Evolutionary conservation across 2,329 filamentous ascomycete genomes (phyloP), one percentile per base, ranked within the genome.

Genomic region (Alternaria longipes): DNA sequence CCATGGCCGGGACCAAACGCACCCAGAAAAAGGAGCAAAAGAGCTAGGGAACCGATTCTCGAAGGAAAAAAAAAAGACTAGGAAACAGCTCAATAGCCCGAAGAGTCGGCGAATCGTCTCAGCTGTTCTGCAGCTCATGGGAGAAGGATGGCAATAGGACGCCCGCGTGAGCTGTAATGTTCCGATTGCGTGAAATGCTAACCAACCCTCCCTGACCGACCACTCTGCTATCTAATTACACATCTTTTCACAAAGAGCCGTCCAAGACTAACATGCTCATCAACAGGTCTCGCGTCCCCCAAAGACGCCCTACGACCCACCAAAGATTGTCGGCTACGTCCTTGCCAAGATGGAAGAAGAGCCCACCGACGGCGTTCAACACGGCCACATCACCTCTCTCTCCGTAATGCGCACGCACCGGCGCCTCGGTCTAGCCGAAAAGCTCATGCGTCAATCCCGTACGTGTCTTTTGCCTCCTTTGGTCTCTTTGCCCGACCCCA

Each of bases 321-420:
- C 95, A 69, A 97, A 97, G 82, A 97, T 99, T 63, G 95, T 99
- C 24, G 95, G 95, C 72, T 99, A 99, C 78, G 95, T 99, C n/a
- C 89, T 99, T 26, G 95, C 95, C 53, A 99, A 99, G 86, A 99
- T 99, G 94, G 95, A 99, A 81, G 95, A 99, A 84, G 95, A 98
- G 80, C 94, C 95, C 8, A 78, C 90, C 62, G 94, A 98, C 79
- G 94, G 94, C 60, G 84, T 97, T 41, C 91, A 90, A 71, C 95
- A 98, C 81, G 95, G 95, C 16, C 95, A 99, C 83, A 98, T 99
- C 76, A 99, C 95, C 46, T 94, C 90, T 70, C 81, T 99, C 75
- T 94, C 90, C 74, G 95, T 99, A 44, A 99, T 98, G 95, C 86
- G 95, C 68, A 99, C 95, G 68, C 95, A 99, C 81, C 84, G 95